Evolutionary conservation across 345 rosid species (phyloP).

Genomic region (Populus davidiana): DNA sequence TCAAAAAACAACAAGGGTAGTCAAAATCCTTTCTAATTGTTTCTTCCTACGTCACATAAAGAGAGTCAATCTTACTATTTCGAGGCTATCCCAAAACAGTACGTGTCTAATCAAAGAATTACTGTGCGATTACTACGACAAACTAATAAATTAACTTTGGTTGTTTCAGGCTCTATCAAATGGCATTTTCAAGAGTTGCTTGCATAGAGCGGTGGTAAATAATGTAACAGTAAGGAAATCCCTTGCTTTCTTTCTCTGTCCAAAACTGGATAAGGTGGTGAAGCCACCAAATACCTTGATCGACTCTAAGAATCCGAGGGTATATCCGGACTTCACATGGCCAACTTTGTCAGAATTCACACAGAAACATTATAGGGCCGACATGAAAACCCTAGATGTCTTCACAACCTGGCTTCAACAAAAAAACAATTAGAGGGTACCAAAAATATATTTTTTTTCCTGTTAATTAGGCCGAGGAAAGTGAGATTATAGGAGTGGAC

Average conservation of each 20-base stretch:
- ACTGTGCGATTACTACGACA: background rate
- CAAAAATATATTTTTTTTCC: background rate
- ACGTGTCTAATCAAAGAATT: background rate
- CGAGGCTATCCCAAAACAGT: background rate
- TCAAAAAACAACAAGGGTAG: background rate
- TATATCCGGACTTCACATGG: slow-evolving; percentile 85
- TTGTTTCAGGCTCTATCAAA: slow-evolving; percentile 75
- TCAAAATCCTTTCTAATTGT: background rate
- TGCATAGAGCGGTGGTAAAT: slow-evolving; percentile 94
- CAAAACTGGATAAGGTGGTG: slow-evolving; percentile 69
- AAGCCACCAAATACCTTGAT: slow-evolving; percentile 67
- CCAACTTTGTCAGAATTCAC: slow-evolving; percentile 66
- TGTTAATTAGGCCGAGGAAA: slow-evolving; percentile 14
- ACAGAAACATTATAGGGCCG: slow-evolving; percentile 81
- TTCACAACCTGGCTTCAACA: slow-evolving; percentile 60
- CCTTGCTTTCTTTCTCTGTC: slow-evolving; percentile 90
- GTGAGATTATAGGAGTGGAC: slow-evolving; percentile 5
- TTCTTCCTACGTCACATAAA: background rate
- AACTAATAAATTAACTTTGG: background rate
- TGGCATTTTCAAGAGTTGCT: slow-evolving; percentile 81
- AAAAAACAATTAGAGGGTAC: background rate
- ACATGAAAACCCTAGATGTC: slow-evolving; percentile 71
- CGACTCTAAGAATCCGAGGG: slow-evolving; percentile 48
- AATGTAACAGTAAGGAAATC: slow-evolving; percentile 68
- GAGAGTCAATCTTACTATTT: background rate